Conservation (phyloP, 345 rosid genomes). For the Gossypium turneri region DNA sequence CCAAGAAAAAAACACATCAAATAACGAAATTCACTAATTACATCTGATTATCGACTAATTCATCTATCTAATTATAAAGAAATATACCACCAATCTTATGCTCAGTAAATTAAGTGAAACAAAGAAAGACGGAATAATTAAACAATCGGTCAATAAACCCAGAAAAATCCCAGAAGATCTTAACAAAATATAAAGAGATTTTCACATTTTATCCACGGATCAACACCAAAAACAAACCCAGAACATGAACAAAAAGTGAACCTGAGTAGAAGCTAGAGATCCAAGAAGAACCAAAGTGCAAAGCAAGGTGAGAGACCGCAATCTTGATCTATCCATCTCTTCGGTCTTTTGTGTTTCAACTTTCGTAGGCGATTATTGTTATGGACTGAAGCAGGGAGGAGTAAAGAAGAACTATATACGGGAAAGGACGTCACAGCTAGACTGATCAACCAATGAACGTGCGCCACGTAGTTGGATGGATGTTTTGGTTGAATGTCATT, state of each 20-base stretch:
- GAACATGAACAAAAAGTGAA: neutral
- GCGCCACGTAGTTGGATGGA: neutral
- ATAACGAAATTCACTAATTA: constrained; percentile 1
- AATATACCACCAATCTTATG: neutral
- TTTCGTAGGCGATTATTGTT: neutral
- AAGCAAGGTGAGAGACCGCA: constrained; percentile 27
- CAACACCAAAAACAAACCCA: neutral
- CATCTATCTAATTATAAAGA: neutral
- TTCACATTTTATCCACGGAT: neutral
- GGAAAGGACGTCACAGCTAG: neutral
- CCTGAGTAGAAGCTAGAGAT: constrained; percentile 47
- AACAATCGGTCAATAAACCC: neutral
- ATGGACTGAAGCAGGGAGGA: neutral
- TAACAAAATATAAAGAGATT: neutral
- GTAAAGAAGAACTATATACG: neutral
- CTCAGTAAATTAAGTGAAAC: neutral
- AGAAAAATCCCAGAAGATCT: constrained; percentile 18
- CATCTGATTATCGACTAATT: neutral
- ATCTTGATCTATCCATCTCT: constrained; percentile 47
- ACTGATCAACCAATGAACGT: neutral
- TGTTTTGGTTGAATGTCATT: neutral
- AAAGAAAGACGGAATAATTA: neutral
- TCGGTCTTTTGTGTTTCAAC: neutral
- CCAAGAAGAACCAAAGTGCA: constrained; percentile 42
- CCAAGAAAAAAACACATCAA: neutral